Evolutionary conservation across 1,284 basidiomycete genomes (phyloP).

Genomic region (Cutaneotrichosporon sp.): DNA sequence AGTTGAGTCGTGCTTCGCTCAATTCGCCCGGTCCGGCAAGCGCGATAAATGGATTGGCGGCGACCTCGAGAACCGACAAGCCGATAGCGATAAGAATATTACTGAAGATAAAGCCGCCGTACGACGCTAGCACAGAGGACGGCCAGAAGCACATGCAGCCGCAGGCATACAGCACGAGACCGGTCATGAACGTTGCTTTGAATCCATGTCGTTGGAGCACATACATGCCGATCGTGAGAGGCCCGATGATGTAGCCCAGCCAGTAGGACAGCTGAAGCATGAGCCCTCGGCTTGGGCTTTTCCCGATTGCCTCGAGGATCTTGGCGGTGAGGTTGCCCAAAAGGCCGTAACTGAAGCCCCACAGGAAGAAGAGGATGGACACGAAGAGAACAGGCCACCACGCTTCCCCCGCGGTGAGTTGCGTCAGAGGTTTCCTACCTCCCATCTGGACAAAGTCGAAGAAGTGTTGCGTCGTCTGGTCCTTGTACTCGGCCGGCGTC

Average conservation of each 20-base stretch:
- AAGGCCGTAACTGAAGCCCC: constrained; percentile 47
- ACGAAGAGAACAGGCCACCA: constrained; percentile 46
- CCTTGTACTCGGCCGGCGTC: constrained; percentile 9
- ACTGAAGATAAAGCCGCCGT: constrained; percentile 44
- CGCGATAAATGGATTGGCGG: constrained; percentile 48
- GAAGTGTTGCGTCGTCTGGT: constrained; percentile 37
- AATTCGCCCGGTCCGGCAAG: constrained; percentile 45
- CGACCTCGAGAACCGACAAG: constrained; percentile 40
- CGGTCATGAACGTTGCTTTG: constrained; percentile 46
- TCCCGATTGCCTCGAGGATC: constrained; percentile 34
- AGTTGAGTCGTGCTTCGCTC: constrained; percentile 41
- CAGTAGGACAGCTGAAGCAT: constrained; percentile 43
- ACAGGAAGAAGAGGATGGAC: constrained; percentile 44
- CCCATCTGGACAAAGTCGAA: constrained; percentile 46
- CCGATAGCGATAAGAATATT: constrained; percentile 44
- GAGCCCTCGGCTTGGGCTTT: constrained; percentile 22
- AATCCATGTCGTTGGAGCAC: constrained; percentile 37
- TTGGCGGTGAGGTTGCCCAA: constrained; percentile 41
- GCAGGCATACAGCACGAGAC: constrained; percentile 39
- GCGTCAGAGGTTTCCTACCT: constrained; percentile 37
- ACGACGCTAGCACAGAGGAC: constrained; percentile 39
- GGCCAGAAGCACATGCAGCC: constrained; percentile 49
- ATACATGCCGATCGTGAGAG: constrained; percentile 35
- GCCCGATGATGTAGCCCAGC: constrained; percentile 41
- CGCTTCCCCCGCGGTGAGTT: constrained; percentile 37